Conservation (phyloP, 768 basidiomycete genomes). For the Pleurotus pulmonarius region DNA sequence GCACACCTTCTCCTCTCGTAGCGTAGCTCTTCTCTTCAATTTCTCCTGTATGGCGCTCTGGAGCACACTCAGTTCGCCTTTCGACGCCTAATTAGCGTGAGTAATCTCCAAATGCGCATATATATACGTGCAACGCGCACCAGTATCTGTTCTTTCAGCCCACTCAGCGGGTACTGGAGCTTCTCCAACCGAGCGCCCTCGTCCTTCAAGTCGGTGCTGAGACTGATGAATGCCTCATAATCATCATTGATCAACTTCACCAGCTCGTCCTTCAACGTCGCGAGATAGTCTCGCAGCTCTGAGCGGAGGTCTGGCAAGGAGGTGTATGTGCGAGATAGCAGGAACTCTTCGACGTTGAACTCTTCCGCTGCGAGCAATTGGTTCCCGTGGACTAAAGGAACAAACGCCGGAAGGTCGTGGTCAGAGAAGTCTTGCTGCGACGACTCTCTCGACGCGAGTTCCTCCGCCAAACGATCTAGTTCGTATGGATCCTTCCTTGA, state of each 20-base stretch:
- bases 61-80: conserved; percentile 56
- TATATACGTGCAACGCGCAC: conserved; percentile 36
- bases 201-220: conserved; percentile 88
- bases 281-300: conserved; percentile 85
- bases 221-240: conserved; percentile 95
- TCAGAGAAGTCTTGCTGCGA: conserved; percentile 11
- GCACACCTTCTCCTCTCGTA: conserved; percentile 84
- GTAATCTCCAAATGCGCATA: neutral
- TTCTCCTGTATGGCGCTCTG: conserved; percentile 78
- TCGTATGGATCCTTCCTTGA: conserved; percentile 50
- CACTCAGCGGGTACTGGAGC: conserved; percentile 64
- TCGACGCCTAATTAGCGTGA: conserved; percentile 46
- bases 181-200: conserved; percentile 72
- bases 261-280: conserved; percentile 84
- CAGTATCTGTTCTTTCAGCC: conserved; percentile 61
- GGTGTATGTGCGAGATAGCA: conserved; percentile 80
- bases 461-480: conserved; percentile 70
- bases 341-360: conserved; percentile 85
- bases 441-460: conserved; percentile 56
- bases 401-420: conserved; percentile 56
- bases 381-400: conserved; percentile 80
- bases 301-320: conserved; percentile 84
- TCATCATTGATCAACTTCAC: conserved; percentile 96
- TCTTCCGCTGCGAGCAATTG: conserved; percentile 60
- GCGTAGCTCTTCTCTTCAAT: conserved; percentile 63